phyloP scores from a whole-genome alignment of 306 rosid genomes.

The apple (Malus domestica) region DNA sequence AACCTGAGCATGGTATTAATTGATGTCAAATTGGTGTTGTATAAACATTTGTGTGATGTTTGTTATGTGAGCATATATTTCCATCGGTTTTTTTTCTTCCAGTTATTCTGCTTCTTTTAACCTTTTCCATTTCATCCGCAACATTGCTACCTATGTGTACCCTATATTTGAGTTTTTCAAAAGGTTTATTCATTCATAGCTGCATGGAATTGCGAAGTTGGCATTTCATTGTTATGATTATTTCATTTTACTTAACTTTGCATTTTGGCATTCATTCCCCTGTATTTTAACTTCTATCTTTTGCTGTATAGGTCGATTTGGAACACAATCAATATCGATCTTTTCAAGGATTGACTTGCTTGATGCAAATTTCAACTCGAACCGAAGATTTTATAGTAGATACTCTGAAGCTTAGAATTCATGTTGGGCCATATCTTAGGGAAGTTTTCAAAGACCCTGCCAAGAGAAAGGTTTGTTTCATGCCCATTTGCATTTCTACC shows the following conservation, averaged over 20 bases:
- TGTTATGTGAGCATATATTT: neutral
- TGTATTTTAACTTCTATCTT: neutral
- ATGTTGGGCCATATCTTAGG: conserved; percentile 83
- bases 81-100: neutral
- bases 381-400: conserved; percentile 86
- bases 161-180: neutral
- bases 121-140: neutral
- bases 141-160: neutral
- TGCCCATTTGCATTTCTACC: neutral
- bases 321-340: conserved; percentile 95
- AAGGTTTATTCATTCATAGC: neutral
- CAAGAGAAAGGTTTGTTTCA: conserved; percentile 67
- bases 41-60: neutral
- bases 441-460: conserved; percentile 86
- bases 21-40: neutral
- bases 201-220: neutral
- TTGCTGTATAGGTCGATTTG: conserved; percentile 69
- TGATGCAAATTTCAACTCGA: conserved; percentile 95
- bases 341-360: conserved; percentile 92
- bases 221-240: neutral
- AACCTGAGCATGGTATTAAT: neutral
- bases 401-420: conserved; percentile 80
- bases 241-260: neutral
- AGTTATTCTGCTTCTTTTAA: neutral
- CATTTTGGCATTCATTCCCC: neutral